Conservation (phyloP, 106 monocot species). For the Phalaenopsis aphrodite region DNA sequence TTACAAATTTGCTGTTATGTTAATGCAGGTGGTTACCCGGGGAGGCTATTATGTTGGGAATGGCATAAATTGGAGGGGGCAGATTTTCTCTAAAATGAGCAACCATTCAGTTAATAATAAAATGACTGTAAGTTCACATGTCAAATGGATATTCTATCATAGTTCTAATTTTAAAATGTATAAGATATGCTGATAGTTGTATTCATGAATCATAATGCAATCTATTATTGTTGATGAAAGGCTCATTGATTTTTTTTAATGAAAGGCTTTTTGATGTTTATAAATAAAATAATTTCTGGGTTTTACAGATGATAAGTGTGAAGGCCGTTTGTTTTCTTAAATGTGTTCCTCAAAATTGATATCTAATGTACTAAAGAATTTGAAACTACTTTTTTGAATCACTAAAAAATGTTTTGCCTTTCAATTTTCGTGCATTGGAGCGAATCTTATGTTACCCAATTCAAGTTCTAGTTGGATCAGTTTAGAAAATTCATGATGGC, state of each 20-base stretch:
- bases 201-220: background rate
- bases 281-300: background rate
- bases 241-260: background rate
- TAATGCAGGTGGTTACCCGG: constrained; percentile 59
- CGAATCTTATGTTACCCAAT: background rate
- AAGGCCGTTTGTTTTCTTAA: background rate
- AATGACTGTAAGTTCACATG: constrained; percentile 45
- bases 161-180: background rate
- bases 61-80: constrained; percentile 78
- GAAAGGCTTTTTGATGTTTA: background rate
- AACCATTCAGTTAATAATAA: constrained; percentile 62
- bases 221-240: background rate
- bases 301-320: background rate
- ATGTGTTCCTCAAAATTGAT: background rate
- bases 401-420: background rate
- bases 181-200: background rate
- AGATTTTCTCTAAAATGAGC: constrained; percentile 77
- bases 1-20: background rate
- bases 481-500: too few species aligned
- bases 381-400: background rate
- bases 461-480: too few species aligned
- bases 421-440: background rate
- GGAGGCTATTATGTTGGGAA: constrained; percentile 75
- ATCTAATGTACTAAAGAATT: background rate
- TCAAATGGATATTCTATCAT: background rate